Base-by-base conservation (phyloP, 805 yeast species). In the Lachancea mirantina region DNA sequence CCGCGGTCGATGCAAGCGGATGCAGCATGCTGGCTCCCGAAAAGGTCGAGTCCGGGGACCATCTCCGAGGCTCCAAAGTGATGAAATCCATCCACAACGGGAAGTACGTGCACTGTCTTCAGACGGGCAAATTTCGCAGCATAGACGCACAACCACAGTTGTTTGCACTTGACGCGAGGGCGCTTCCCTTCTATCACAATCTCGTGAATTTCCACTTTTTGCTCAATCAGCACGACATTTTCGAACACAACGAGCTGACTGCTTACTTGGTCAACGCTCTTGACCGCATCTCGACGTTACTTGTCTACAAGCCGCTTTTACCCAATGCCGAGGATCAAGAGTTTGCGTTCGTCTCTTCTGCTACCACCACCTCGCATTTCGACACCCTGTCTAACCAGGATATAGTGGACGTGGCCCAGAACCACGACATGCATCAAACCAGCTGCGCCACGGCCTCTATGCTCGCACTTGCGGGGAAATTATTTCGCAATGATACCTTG, bases 391-490 rank as follows among this genome's bases (percentile, higher is more conserved):
- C 42, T 11, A 48, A 54, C 28, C 52, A 47, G 28, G 28, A 47
- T 5, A 32, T 41, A 14, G 46, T 53, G 8, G 41, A 47, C 20
- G 29, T 53, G 25, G 36, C 47, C 20, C 55, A 57, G 30, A 50
- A 56, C 14, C 41, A 58, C 27, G 69, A 67, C 36, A 63, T 67
- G 62, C 57, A 67, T 18, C 75, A 70, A 39, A 52, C 70, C 28
- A 49, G 69, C 5, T 75, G 81, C 43, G 70, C 67, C 35, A 55
- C 71, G 4, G 78, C 77, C 10, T 73, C 77, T 2, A 70, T 70
- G 65, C 57, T 68, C 45, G 71, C 71, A 0, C 45, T 73, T 16
- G 73, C 72, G 2, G 58, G 72, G 5, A 64, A 55, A 28, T 35
- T 70, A 2, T 59, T 72, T 13, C 34, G 42, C 22, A 43, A 59